Conservation (phyloP, 208 protist species). For the Acanthamoeba royreba region DNA sequence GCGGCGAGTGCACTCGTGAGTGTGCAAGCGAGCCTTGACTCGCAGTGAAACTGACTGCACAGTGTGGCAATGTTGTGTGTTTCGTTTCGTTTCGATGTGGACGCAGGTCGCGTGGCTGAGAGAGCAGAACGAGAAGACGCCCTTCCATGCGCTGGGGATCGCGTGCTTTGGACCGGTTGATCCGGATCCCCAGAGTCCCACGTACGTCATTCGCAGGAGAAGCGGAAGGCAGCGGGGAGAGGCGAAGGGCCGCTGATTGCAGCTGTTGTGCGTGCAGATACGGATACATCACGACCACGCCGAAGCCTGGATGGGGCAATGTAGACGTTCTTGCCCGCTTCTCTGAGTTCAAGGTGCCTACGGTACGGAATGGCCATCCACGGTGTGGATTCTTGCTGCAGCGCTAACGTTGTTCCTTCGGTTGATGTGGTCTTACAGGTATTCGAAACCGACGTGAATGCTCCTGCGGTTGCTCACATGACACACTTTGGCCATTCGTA, state of each 20-base stretch:
- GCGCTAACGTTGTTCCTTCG: background rate
- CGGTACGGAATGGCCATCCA: too few species aligned
- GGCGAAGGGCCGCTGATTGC: too few species aligned
- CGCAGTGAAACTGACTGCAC: too few species aligned
- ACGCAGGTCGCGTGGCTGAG: background rate
- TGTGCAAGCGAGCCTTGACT: background rate
- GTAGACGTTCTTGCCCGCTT: constrained; percentile 61
- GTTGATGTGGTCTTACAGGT: too few species aligned
- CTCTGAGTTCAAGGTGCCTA: background rate
- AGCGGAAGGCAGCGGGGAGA: too few species aligned
- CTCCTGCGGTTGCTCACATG: constrained; percentile 68
- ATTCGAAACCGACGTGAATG: constrained; percentile 82
- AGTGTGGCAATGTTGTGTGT: too few species aligned
- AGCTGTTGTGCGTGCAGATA: constrained; percentile 64
- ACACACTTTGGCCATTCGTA: constrained; percentile 19
- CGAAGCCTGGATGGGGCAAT: constrained; percentile 73
- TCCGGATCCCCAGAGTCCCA: constrained; percentile 36
- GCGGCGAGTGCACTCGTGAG: background rate
- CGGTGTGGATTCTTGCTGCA: too few species aligned
- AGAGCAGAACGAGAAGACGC: constrained; percentile 19
- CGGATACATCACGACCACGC: constrained; percentile 80
- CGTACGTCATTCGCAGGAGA: too few species aligned
- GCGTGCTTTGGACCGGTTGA: constrained; percentile 79
- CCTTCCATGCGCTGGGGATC: constrained; percentile 67
- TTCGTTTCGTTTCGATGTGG: too few species aligned